Conservation (phyloP, 2,329 filamentous ascomycete species). For the Neonectria hederae region DNA sequence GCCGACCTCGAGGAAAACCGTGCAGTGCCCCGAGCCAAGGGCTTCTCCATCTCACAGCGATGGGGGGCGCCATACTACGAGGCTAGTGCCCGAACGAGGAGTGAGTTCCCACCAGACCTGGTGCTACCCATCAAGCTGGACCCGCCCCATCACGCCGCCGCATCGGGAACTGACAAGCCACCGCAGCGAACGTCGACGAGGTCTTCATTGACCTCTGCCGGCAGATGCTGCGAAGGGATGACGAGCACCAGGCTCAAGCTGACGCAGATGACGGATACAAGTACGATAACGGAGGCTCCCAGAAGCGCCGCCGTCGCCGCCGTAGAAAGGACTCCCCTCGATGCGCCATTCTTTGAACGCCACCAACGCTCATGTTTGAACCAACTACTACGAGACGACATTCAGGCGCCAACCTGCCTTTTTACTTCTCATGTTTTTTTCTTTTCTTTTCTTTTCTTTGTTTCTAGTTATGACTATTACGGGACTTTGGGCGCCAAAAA, state of each 20-base stretch:
- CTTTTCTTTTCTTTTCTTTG: background rate
- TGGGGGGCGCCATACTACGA: slow-evolving; percentile 95
- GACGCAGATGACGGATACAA: slow-evolving; percentile 55
- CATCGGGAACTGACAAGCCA: slow-evolving; percentile 39
- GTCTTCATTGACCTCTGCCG: slow-evolving; percentile 86
- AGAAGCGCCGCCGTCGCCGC: slow-evolving; percentile 44
- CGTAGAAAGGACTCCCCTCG: slow-evolving; percentile 49
- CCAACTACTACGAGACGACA: slow-evolving; percentile 32
- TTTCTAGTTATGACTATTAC: background rate
- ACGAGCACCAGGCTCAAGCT: slow-evolving; percentile 50
- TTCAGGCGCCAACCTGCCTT: background rate
- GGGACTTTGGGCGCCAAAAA: background rate
- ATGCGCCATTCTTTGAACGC: slow-evolving; percentile 55
- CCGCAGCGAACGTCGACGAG: slow-evolving; percentile 84
- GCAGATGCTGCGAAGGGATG: slow-evolving; percentile 82
- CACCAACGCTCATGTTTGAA: background rate
- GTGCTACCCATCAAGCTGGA: background rate
- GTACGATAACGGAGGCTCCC: slow-evolving; percentile 46
- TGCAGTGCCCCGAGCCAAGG: slow-evolving; percentile 78
- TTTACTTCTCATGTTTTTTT: background rate
- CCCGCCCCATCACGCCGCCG: slow-evolving; percentile 21
- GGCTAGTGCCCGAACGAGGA: slow-evolving; percentile 81
- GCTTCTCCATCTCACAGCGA: slow-evolving; percentile 84
- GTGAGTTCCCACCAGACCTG: slow-evolving; percentile 50
- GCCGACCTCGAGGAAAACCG: slow-evolving; percentile 89